Evolutionary conservation across 345 rosid genomes (phyloP), one percentile per base, ranked within the genome.

Genomic region (Populus nigra): DNA sequence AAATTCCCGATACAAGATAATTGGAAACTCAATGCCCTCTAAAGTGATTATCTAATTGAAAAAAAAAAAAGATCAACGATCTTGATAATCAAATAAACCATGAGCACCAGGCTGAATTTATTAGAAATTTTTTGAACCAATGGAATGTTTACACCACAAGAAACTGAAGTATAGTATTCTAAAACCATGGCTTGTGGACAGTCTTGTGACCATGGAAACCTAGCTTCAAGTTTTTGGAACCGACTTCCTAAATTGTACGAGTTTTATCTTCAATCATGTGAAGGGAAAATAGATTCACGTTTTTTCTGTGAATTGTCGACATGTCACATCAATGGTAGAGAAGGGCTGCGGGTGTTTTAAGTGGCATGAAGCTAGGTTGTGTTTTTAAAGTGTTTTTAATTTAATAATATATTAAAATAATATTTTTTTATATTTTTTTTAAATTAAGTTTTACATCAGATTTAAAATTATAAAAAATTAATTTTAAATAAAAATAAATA

Each of bases 121-220:
- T 31, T 31, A 31, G 33, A 31, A 31, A 31, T 31, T 31, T 6
- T 17, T 50, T 17, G 57, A 50, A 50, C 57, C 8, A 22, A 4
- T 25, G 53, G 13, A 31, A 9, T 4, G 66, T n/a, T 2, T 8
- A 18, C n/a, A 50, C n/a, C 57, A 18, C 57, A 50, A 17, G 22
- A 17, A 49, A 49, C 55, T 17, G 55, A 2, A 43, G 4, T 2
- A 9, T 13, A 11, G 49, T 12, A 11, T 12, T 12, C 27, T 33
- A 11, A 68, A 57, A 12, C 13, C 59, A 41, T 17, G 29, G 16
- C 8, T 20, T 69, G 74, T 15, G 29, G 27, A 15, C 59, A 33
- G 49, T 45, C 57, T 71, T n/a, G 22, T 47, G 53, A 47, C 78
- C 81, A 77, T 39, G 80, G 33, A 67, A 59, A 45, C 25, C 39